A percentile compares a stretch with the other conserved stretches of the same genome.
Evolutionary conservation across 2,329 filamentous ascomycete genomes (phyloP).

Genomic region (Colletotrichum sp.): DNA sequence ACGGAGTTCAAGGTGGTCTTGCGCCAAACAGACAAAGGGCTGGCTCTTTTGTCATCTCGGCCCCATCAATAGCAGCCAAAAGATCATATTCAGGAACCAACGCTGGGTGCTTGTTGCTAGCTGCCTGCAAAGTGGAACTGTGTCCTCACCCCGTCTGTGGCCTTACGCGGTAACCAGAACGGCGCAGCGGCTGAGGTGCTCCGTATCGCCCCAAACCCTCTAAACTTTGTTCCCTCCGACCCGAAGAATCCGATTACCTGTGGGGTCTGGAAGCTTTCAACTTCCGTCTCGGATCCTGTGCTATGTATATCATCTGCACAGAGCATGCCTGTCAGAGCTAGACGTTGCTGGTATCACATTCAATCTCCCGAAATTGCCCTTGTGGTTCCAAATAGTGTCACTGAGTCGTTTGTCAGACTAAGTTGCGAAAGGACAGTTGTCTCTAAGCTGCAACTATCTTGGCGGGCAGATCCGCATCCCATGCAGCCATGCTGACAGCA

Average conservation of each 20-base stretch:
- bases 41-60: background rate
- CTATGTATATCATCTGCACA: background rate
- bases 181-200: conserved; percentile 10
- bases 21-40: background rate
- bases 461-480: background rate
- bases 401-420: background rate
- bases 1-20: background rate
- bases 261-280: background rate
- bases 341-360: background rate
- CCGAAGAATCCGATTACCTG: background rate
- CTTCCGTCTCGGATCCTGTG: background rate
- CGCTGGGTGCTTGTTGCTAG: background rate
- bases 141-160: background rate
- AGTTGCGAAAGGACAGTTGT: background rate
- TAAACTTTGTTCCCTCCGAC: background rate
- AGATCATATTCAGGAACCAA: background rate
- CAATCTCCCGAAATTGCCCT: background rate
- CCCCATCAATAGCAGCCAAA: background rate
- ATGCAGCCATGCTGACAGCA: background rate
- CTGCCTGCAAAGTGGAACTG: conserved; percentile 5
- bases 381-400: background rate
- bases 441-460: background rate
- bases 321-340: background rate
- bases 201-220: conserved; percentile 5
- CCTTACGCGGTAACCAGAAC: background rate